Evolutionary conservation across 257 asterid genomes (phyloP).

Genomic region (Primulina huaijiensis): DNA sequence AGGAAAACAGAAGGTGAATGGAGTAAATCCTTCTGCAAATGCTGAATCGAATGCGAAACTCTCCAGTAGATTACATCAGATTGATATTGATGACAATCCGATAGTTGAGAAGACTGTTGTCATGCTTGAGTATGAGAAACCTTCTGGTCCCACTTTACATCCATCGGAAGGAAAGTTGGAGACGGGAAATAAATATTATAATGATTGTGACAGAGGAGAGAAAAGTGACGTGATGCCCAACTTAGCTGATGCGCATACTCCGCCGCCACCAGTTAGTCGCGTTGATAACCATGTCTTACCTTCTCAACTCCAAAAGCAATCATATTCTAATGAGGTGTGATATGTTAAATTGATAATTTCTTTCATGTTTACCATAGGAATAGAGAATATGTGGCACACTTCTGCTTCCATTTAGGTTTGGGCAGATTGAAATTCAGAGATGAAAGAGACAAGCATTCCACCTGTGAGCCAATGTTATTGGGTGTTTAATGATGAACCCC

Average conservation of each 20-base stretch:
- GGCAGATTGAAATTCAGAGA: not conserved
- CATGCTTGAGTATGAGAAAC: slow-evolving; percentile 69
- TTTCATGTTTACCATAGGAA: not conserved
- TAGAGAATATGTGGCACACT: not conserved
- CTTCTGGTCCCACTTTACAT: slow-evolving; percentile 39
- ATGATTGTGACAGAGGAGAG: slow-evolving; percentile 29
- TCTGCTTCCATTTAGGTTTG: slow-evolving; percentile 9
- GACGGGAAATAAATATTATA: slow-evolving; percentile 25
- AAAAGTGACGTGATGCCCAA: slow-evolving; percentile 32
- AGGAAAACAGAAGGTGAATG: slow-evolving; percentile 25
- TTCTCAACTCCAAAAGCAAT: slow-evolving; percentile 32
- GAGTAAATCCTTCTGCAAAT: slow-evolving; percentile 36
- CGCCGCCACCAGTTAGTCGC: slow-evolving; percentile 37
- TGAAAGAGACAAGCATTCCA: not conserved
- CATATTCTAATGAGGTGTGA: slow-evolving; percentile 50
- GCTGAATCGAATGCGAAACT: slow-evolving; percentile 35
- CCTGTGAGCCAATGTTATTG: slow-evolving; percentile 7
- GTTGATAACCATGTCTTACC: slow-evolving; percentile 35
- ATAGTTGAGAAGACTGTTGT: slow-evolving; percentile 81
- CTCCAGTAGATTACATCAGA: slow-evolving; percentile 30
- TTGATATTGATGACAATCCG: slow-evolving; percentile 60
- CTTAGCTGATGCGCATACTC: slow-evolving; percentile 39
- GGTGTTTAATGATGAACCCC: slow-evolving; percentile 12
- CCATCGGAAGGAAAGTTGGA: slow-evolving; percentile 37
- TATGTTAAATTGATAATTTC: slow-evolving; percentile 2